These are phyloP conservation scores for Ascomycota sp. DNA, from an alignment of 2,329 filamentous ascomycete genomes.

Conservation along the genomic window DNA sequence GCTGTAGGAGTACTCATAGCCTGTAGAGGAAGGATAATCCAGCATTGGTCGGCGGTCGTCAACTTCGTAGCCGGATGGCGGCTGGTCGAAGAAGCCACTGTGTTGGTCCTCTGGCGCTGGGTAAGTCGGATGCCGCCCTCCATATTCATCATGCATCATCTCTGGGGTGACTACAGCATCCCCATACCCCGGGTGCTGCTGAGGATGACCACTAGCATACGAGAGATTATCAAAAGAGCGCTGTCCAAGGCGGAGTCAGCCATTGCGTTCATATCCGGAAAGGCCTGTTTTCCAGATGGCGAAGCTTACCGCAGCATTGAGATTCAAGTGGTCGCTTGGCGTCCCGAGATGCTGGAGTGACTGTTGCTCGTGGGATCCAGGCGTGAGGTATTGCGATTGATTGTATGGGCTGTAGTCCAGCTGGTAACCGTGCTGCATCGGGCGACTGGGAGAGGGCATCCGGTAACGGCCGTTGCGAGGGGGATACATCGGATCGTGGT, in stretches of 20 bases:
- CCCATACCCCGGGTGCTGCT: conserved; percentile 20
- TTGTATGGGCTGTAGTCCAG: conserved; percentile 63
- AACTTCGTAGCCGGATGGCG: conserved; percentile 40
- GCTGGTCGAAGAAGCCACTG: conserved; percentile 32
- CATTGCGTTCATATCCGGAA: background rate
- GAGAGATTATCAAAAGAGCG: conserved; percentile 32
- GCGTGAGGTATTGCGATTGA: conserved; percentile 19
- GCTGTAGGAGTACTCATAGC: conserved; percentile 20
- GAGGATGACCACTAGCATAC: conserved; percentile 18
- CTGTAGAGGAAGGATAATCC: conserved; percentile 28
- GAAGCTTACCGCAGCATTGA: conserved; percentile 60
- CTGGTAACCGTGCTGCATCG: conserved; percentile 56
- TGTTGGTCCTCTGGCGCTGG: conserved; percentile 47
- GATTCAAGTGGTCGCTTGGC: conserved; percentile 55
- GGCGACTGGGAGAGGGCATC: conserved; percentile 59
- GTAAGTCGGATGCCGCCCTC: conserved; percentile 3
- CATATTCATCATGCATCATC: conserved; percentile 51
- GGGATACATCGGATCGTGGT: conserved; percentile 38
- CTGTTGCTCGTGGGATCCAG: conserved; percentile 6
- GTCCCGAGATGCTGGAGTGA: conserved; percentile 23
- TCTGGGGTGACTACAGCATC: conserved; percentile 67
- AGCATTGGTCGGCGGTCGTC: conserved; percentile 64
- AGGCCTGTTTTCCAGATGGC: background rate
- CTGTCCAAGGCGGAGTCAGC: conserved; percentile 9
- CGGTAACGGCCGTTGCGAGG: conserved; percentile 26